Evolutionary conservation across 345 rosid species (phyloP).

Genomic region (Sisymbrium altissimum): DNA sequence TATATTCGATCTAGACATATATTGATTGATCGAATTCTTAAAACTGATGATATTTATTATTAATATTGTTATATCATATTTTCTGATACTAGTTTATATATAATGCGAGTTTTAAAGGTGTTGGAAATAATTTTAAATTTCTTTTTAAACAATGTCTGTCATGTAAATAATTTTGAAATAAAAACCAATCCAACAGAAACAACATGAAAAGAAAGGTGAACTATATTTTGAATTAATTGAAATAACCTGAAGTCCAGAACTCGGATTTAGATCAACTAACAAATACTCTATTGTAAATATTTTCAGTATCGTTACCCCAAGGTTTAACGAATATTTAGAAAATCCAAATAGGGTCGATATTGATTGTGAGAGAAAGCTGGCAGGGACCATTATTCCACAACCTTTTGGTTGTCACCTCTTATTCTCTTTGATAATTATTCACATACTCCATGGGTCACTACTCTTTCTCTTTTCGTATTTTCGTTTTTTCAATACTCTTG

Average conservation of each 20-base stretch:
- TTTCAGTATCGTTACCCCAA: background rate
- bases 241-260: background rate
- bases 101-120: too few relatives aligned
- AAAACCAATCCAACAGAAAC: background rate
- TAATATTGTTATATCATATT: background rate
- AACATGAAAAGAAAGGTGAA: background rate
- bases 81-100: too few relatives aligned
- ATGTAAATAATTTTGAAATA: background rate
- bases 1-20: background rate
- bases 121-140: background rate
- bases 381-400: constrained; percentile 41
- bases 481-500: background rate
- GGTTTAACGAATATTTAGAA: constrained; percentile 17
- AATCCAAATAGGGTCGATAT: constrained; percentile 29
- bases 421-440: constrained; percentile 36
- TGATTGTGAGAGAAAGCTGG: constrained; percentile 38
- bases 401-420: constrained; percentile 43
- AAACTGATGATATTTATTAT: background rate
- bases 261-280: background rate
- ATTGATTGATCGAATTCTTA: too few relatives aligned
- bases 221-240: background rate
- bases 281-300: background rate
- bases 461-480: constrained; percentile 16
- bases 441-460: constrained; percentile 30
- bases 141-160: background rate